These are phyloP conservation scores for Exophiala oligosperma DNA, from an alignment of 2,329 filamentous ascomycete species.

Conservation along the genomic window DNA sequence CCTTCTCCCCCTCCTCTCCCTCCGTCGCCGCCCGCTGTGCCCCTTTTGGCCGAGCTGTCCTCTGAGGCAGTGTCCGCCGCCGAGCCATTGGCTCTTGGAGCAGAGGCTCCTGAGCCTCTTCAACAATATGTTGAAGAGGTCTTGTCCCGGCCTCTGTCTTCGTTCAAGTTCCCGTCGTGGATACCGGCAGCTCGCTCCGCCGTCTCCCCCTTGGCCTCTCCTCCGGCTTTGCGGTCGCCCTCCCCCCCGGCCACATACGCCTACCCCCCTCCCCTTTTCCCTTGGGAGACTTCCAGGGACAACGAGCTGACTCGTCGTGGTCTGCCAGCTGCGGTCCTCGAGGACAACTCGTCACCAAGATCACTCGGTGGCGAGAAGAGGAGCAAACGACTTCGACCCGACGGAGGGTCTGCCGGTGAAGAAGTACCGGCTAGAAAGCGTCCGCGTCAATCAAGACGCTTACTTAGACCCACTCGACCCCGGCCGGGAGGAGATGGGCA, in stretches of 20 bases:
- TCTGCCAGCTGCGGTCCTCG: constrained; percentile 22
- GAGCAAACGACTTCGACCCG: constrained; percentile 62
- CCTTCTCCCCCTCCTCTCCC: neutral
- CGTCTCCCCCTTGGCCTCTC: neutral
- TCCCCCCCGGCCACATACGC: neutral
- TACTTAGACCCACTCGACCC: constrained; percentile 32
- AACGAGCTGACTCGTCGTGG: neutral
- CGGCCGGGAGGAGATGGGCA: constrained; percentile 25
- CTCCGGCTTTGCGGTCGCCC: neutral
- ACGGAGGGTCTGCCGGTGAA: constrained; percentile 79
- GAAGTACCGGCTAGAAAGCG: constrained; percentile 77
- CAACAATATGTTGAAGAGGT: too few relatives aligned
- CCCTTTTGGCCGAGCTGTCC: neutral
- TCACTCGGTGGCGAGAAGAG: constrained; percentile 44
- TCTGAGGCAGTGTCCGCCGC: neutral
- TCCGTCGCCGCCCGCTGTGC: neutral
- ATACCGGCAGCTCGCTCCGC: neutral
- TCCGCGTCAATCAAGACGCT: constrained; percentile 69
- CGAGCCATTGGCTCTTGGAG: too few relatives aligned
- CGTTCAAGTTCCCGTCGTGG: too few relatives aligned
- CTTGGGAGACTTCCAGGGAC: neutral
- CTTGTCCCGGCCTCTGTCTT: too few relatives aligned
- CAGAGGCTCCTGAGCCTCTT: too few relatives aligned
- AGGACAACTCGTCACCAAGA: constrained; percentile 55
- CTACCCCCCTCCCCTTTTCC: neutral